Evolutionary conservation across 345 rosid genomes (phyloP).

Genomic region (Salix dunnii): DNA sequence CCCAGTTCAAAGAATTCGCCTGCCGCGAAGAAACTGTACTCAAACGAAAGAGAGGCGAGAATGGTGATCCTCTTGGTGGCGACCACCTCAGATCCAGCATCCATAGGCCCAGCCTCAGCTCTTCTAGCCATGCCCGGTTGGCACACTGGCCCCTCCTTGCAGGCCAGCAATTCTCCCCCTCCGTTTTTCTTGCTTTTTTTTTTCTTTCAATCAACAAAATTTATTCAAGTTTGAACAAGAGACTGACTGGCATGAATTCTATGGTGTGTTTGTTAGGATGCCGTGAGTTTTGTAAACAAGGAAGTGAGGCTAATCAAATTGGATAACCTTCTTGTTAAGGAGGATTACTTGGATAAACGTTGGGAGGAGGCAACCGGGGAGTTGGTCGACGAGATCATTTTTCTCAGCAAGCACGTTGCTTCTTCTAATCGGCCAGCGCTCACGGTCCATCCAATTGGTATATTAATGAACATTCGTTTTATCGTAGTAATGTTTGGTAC

Average conservation of each 20-base stretch:
- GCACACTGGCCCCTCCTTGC: neutral
- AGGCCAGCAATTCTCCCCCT: neutral
- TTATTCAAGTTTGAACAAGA: neutral
- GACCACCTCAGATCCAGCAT: neutral
- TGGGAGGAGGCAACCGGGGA: slow-evolving; percentile 89
- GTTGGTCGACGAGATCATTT: slow-evolving; percentile 70
- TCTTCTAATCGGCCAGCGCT: slow-evolving; percentile 88
- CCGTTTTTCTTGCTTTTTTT: neutral
- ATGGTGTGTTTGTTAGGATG: neutral
- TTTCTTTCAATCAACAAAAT: neutral
- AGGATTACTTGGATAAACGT: slow-evolving; percentile 74
- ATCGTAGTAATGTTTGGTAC: neutral
- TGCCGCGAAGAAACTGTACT: neutral
- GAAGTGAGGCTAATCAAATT: slow-evolving; percentile 65
- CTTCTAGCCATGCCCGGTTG: neutral
- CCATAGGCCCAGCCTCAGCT: slow-evolving; percentile 6
- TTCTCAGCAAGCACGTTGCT: slow-evolving; percentile 91
- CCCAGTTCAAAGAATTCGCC: neutral
- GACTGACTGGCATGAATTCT: neutral
- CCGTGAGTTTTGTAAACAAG: slow-evolving; percentile 46
- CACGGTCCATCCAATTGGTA: slow-evolving; percentile 88
- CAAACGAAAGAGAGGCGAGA: neutral
- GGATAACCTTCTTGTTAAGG: slow-evolving; percentile 54
- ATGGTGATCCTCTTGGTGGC: slow-evolving; percentile 1
- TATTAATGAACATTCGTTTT: neutral